Evolutionary conservation across 2,329 filamentous ascomycete species (phyloP), one percentile per base, ranked within the genome.

Genomic region (Pseudophaeomoniella oleicola): DNA sequence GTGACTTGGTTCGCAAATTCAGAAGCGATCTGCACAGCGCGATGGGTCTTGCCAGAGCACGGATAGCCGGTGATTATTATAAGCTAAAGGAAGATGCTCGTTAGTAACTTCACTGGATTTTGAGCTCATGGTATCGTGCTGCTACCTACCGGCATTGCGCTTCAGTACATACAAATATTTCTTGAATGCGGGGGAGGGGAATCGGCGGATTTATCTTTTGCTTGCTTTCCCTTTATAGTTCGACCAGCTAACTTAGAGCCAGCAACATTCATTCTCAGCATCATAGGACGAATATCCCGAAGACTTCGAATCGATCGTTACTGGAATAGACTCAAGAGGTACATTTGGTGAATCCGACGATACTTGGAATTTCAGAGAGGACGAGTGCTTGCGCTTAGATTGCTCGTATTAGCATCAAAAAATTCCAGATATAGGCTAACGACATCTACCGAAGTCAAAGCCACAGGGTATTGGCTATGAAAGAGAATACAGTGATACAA

Each of bases 1-100:
- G 41, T 31, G 43, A 60, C 53, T 52, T 59, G 54, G 64, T 70
- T 54, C 58, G 71, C 51, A 30, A 58, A 47, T 32, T 59, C 55
- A 39, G 62, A 49, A 37, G 67, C 59, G 37, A 79, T 63, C 54
- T 79, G 74, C 31, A 59, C 52, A 42, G 71, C 67, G 50, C 75
- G 71, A 47, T 73, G 60, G 10, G 71, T 75, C 46, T 78, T 75
- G 48, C 75, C 75, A 47, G 72, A 71, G 44, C 68, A 74, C 34
- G 75, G 75, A 51, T 71, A 76, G 44, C 73, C 73, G 43, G 72
- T 75, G 41, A 78, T 59, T 39, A 75, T 62, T 41, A 77, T 64
- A 49, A 77, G 67, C 72, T 36, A 16, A 10, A 5, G 19, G 31
- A 14, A 31, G 15, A 15, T 10, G 19, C 30, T 16, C 37, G 15